These are phyloP conservation scores for Leccinum subgranulosum DNA, from an alignment of 768 basidiomycete species.

Conservation along the genomic window DNA sequence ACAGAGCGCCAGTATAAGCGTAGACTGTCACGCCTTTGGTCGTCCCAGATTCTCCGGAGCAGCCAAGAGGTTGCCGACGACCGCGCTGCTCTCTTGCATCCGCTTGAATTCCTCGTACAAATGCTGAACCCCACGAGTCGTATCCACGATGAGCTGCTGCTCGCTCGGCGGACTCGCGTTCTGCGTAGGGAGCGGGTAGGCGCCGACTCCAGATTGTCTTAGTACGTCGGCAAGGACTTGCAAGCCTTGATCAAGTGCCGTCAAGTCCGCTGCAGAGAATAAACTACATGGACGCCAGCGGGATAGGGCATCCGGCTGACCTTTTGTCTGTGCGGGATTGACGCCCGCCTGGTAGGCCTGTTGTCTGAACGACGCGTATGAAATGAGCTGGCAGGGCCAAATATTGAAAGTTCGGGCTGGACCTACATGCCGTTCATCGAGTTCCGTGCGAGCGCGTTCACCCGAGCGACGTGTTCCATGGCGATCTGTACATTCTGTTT, in stretches of 20 bases:
- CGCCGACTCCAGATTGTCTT: constrained; percentile 61
- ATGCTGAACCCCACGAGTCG: constrained; percentile 40
- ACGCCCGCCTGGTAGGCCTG: constrained; percentile 58
- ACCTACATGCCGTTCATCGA: constrained; percentile 39
- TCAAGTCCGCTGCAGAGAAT: constrained; percentile 40
- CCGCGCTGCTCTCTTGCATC: constrained; percentile 29
- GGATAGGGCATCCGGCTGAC: constrained; percentile 29
- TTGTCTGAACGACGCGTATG: constrained; percentile 41
- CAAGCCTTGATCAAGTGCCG: constrained; percentile 49
- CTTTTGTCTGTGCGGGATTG: constrained; percentile 51
- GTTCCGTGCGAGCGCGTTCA: constrained; percentile 45
- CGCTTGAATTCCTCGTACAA: constrained; percentile 52
- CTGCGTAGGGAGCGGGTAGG: constrained; percentile 49
- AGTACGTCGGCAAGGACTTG: constrained; percentile 46
- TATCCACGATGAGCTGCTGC: constrained; percentile 43
- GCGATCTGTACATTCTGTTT: constrained; percentile 52
- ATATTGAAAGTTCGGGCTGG: neutral
- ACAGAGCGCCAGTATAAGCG: neutral
- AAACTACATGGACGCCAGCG: neutral
- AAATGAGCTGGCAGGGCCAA: neutral
- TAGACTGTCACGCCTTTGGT: constrained; percentile 9
- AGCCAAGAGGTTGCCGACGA: constrained; percentile 44
- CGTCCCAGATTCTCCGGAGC: constrained; percentile 63
- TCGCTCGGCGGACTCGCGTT: constrained; percentile 37
- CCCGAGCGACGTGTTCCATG: constrained; percentile 45